These are phyloP conservation scores for Talaromyces atroroseus DNA, from an alignment of 2,329 filamentous ascomycete species.

Conservation along the genomic window DNA sequence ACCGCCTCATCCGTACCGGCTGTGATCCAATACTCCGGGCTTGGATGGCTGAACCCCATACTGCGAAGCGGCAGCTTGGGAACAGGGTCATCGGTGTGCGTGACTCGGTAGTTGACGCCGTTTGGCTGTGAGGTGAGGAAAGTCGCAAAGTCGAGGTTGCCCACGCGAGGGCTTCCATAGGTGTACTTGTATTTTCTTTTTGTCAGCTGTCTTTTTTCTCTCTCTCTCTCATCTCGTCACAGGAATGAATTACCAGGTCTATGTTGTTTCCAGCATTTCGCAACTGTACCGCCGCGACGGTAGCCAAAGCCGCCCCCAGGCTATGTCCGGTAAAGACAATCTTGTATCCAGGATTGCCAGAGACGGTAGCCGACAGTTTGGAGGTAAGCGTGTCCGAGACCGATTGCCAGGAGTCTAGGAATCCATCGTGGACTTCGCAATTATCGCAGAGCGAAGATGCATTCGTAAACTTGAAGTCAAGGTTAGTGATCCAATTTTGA, in stretches of 20 bases:
- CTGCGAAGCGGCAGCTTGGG: conserved; percentile 32
- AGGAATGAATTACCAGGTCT: conserved; percentile 31
- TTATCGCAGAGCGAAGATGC: conserved; percentile 33
- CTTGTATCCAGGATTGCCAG: conserved; percentile 32
- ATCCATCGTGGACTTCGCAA: conserved; percentile 41
- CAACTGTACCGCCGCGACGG: conserved; percentile 39
- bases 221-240: not conserved
- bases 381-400: conserved; percentile 28
- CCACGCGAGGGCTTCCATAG: conserved; percentile 40
- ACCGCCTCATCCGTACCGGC: conserved; percentile 24
- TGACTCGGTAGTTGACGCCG: conserved; percentile 30
- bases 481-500: conserved; percentile 25
- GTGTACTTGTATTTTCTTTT: conserved; percentile 34
- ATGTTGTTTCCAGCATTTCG: conserved; percentile 32
- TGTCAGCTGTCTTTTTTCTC: not conserved
- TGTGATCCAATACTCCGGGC: conserved; percentile 40
- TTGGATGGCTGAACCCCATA: conserved; percentile 31
- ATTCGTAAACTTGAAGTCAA: conserved; percentile 21
- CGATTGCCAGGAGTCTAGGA: conserved; percentile 40
- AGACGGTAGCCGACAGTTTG: conserved; percentile 32
- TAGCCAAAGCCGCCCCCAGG: conserved; percentile 45
- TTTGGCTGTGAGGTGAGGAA: conserved; percentile 35
- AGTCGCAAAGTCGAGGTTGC: conserved; percentile 32
- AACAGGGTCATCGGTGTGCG: conserved; percentile 35
- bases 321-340: conserved; percentile 45